A percentile compares a stretch with the other conserved stretches of the same genome.
Evolutionary conservation across 805 yeast species (phyloP).

Genomic region (Suhomyces pyralidae): DNA sequence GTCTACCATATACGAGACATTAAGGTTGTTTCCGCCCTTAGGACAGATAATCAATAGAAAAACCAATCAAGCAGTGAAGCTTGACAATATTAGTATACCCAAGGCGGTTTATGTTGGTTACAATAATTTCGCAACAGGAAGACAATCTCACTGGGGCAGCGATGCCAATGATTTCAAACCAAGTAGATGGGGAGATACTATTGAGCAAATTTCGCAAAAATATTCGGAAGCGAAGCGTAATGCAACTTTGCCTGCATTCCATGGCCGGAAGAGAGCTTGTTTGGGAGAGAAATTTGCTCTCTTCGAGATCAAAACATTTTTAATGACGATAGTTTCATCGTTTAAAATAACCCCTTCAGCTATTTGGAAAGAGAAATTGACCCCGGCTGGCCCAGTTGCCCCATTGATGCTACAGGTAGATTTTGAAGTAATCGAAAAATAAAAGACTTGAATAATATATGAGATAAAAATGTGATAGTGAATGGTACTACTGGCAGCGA

Average conservation of each 20-base stretch:
- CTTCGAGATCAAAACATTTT: conserved; percentile 39
- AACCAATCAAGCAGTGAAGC: conserved; percentile 33
- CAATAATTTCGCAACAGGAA: conserved; percentile 51
- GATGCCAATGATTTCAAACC: conserved; percentile 46
- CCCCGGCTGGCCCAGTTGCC: conserved; percentile 59
- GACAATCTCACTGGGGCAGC: conserved; percentile 45
- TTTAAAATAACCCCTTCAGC: conserved; percentile 39
- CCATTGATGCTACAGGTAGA: conserved; percentile 38
- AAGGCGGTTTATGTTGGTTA: conserved; percentile 53
- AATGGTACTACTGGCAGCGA: not conserved
- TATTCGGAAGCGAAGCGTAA: conserved; percentile 45
- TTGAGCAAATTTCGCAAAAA: conserved; percentile 33
- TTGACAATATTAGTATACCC: conserved; percentile 49
- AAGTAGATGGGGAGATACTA: conserved; percentile 48
- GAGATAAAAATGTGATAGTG: not conserved
- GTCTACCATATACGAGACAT: conserved; percentile 43
- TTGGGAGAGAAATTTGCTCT: conserved; percentile 59
- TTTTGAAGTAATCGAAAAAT: not conserved
- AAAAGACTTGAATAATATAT: not conserved
- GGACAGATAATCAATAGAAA: conserved; percentile 54
- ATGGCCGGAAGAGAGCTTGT: conserved; percentile 60
- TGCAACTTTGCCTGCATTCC: conserved; percentile 51
- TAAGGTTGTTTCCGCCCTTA: conserved; percentile 54
- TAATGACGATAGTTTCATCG: conserved; percentile 33
- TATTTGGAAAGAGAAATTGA: conserved; percentile 47